Conservation (phyloP, 352 stramenopile genomes). For the Phytophthora sp. region DNA sequence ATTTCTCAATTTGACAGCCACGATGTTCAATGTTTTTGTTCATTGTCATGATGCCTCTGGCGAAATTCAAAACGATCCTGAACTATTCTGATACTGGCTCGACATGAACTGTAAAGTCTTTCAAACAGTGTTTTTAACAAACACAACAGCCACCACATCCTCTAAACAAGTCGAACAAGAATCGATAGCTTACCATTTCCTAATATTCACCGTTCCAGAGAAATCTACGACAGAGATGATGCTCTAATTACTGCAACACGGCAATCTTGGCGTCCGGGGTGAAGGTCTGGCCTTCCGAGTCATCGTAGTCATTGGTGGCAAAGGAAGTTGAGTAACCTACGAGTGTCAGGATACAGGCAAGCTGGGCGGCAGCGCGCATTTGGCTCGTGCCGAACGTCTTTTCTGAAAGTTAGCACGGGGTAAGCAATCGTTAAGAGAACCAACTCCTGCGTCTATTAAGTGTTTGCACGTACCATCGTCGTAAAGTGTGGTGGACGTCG, state of each 20-base stretch:
- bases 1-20: too few species aligned
- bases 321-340: conserved; percentile 78
- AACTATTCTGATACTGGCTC: too few species aligned
- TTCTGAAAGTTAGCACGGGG: conserved; percentile 27
- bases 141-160: neutral
- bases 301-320: conserved; percentile 62
- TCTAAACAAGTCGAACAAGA: conserved; percentile 11
- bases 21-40: too few species aligned
- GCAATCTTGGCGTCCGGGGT: conserved; percentile 39
- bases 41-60: too few species aligned
- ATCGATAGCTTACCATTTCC: conserved; percentile 21
- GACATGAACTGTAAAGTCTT: too few species aligned
- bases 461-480: conserved; percentile 67
- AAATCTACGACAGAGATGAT: conserved; percentile 17
- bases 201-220: conserved; percentile 24
- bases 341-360: conserved; percentile 74
- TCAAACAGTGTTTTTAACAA: too few species aligned
- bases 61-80: too few species aligned
- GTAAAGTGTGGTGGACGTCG: conserved; percentile 69
- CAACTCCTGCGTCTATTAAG: neutral
- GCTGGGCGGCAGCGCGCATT: conserved; percentile 67
- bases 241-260: conserved; percentile 28
- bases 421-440: neutral
- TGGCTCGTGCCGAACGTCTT: conserved; percentile 58
- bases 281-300: conserved; percentile 33